A percentile compares a stretch with the other conserved stretches of the same genome.
Conservation (phyloP, 2,329 filamentous ascomycete species). For the Microsporum audouinii region DNA sequence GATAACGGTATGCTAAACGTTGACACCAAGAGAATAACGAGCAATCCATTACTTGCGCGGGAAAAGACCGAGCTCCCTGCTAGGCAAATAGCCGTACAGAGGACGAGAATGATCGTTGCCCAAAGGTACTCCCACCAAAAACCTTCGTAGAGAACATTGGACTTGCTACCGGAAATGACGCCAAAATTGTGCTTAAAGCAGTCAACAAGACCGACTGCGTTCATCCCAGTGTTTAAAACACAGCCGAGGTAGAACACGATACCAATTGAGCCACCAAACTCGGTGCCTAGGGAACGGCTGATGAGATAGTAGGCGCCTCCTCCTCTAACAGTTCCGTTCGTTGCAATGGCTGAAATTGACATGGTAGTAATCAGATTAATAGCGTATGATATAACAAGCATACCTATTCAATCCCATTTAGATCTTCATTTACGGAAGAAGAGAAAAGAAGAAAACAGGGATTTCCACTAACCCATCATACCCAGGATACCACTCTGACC, state of each 20-base stretch:
- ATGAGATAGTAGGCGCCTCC: constrained; percentile 85
- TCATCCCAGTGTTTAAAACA: constrained; percentile 75
- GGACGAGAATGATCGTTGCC: constrained; percentile 56
- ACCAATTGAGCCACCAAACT: constrained; percentile 81
- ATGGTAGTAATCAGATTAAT: constrained; percentile 77
- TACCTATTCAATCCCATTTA: constrained; percentile 38
- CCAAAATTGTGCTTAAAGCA: constrained; percentile 69
- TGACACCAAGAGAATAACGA: constrained; percentile 58
- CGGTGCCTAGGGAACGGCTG: constrained; percentile 70
- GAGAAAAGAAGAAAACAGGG: neutral
- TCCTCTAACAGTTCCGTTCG: constrained; percentile 77
- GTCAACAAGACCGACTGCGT: constrained; percentile 74
- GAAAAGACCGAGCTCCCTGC: constrained; percentile 71
- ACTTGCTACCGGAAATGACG: constrained; percentile 43
- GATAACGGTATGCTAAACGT: constrained; percentile 75
- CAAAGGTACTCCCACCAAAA: constrained; percentile 70
- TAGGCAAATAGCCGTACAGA: constrained; percentile 65
- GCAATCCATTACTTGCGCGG: constrained; percentile 63
- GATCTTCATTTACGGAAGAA: constrained; percentile 3
- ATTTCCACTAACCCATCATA: constrained; percentile 53
- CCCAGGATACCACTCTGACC: constrained; percentile 69
- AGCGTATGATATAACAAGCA: constrained; percentile 63
- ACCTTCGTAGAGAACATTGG: constrained; percentile 52
- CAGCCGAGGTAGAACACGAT: constrained; percentile 86
- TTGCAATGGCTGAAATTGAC: constrained; percentile 78